Base-by-base conservation (phyloP, 2,329 filamentous ascomycete species). In the Rutstroemia sp. region DNA sequence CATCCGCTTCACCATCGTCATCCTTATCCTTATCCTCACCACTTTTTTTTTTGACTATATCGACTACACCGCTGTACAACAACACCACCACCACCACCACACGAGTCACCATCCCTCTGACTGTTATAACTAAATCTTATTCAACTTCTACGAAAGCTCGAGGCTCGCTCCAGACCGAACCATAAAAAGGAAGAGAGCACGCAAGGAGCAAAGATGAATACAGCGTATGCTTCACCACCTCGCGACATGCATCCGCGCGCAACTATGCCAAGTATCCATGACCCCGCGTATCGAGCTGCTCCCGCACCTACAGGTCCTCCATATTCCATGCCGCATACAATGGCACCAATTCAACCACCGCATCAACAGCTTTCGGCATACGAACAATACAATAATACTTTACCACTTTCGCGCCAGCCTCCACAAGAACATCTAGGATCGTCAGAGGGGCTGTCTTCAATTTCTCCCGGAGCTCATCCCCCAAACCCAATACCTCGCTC, bases 141-240 rank as follows among this genome's bases (percentile, higher is more conserved):
- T 41, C 12, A 41, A 14, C 16, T n/a, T 42, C 39, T 6, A 42
- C 16, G 6, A 42, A 7, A 17, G 17, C 16, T 9, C 2, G 17
- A 42, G 39, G 16, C 17, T n/a, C 17, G 16, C 17, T n/a, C 17
- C 14, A 42, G 16, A 42, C 5, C 39, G 9, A 42, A 42, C 16
- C 16, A 17, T 8, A 42, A 42, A 42, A 42, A 19, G 6, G 14
- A 42, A 42, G 6, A 42, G 39, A 17, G 39, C 39, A 12, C 30
- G 10, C 10, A 34, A 12, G 30, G 12, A 34, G 30, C 30, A 54
- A 58, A 17, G 25, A 65, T 64, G 64, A 62, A 61, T 58, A 44
- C 60, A 48, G 51, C 57, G 17, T 65, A 71, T 54, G 66, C 59
- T 44, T 57, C 60, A 45, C 57, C 60, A 42, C 61, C 61, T 37